Base-by-base conservation (phyloP, 148 eudicot species). In the Spergularia marina region DNA sequence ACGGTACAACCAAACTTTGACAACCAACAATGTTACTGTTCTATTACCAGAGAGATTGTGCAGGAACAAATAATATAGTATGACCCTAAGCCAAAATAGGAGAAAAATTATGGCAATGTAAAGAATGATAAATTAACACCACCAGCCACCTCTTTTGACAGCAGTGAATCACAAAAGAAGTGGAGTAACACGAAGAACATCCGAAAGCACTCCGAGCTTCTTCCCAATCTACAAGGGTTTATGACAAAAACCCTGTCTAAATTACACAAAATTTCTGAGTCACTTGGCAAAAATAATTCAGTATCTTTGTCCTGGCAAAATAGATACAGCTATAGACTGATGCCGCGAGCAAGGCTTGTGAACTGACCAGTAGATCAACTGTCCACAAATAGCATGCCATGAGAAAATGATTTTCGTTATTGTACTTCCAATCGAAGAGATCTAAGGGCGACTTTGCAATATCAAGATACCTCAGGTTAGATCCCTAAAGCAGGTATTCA, bases 111-210 rank as follows among this genome's bases (percentile, higher is more conserved):
- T 11, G 30, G 56, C 68, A 65, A 17, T 68, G 56, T 68, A 70
- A 74, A 47, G 76, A 76, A 80, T 76, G 68, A 64, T 52, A 63
- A 75, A 75, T 65, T 23, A 76, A 75, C 70, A 68, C 81, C 61
- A 7, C 20, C 77, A 52, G 73, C 73, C 68, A 58, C 58, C 72
- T 73, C 65, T 49, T 30, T 73, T 67, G 81, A 59, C 77, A 66
- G 53, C 44, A 47, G 69, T 34, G 36, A 68, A 53, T 74, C 56
- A 51, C 68, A 64, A 36, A 23, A 11, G 47, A 49, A 53, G 23
- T 18, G 66, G 30, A 60, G 12, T 14, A 65, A 57, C 65, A 47
- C 52, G 66, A 65, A 17, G 25, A 73, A 58, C 67, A 51, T 73
- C 74, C 75, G 47, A 70, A 79, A 52, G 75, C 75, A 70, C 75